Evolutionary conservation across 2,329 filamentous ascomycete species (phyloP).

Genomic region (Penicillium freii): DNA sequence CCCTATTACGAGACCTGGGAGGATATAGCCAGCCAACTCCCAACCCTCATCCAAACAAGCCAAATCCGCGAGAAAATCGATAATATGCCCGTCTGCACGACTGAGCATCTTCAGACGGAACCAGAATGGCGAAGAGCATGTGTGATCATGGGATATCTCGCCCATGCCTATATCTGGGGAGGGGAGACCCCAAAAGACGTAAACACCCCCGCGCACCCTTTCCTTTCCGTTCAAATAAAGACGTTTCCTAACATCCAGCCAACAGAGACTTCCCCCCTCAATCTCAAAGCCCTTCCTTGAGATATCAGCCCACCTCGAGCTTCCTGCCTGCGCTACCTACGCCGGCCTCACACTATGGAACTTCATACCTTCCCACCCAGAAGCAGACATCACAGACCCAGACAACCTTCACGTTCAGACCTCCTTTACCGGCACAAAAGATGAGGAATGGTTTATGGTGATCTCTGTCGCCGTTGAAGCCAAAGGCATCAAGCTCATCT

Average conservation of each 20-base stretch:
- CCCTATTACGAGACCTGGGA: constrained; percentile 93
- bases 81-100: constrained; percentile 73
- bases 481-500: constrained; percentile 47
- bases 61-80: constrained; percentile 74
- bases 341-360: constrained; percentile 45
- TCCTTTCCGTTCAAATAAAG: background rate
- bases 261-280: constrained; percentile 37
- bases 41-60: constrained; percentile 72
- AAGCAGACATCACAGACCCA: constrained; percentile 36
- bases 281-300: constrained; percentile 39
- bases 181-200: constrained; percentile 69
- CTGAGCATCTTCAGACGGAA: constrained; percentile 70
- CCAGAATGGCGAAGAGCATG: constrained; percentile 87
- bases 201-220: constrained; percentile 2
- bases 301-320: constrained; percentile 37
- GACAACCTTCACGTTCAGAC: constrained; percentile 35
- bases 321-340: constrained; percentile 46
- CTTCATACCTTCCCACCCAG: constrained; percentile 24
- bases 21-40: constrained; percentile 71
- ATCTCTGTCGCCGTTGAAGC: constrained; percentile 55
- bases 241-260: constrained; percentile 1
- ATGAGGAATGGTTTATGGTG: constrained; percentile 51
- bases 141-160: constrained; percentile 69
- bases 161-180: constrained; percentile 84
- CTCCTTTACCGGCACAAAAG: constrained; percentile 41